phyloP scores from a whole-genome alignment of 2,329 filamentous ascomycete species.

The Fusarium sp. region DNA sequence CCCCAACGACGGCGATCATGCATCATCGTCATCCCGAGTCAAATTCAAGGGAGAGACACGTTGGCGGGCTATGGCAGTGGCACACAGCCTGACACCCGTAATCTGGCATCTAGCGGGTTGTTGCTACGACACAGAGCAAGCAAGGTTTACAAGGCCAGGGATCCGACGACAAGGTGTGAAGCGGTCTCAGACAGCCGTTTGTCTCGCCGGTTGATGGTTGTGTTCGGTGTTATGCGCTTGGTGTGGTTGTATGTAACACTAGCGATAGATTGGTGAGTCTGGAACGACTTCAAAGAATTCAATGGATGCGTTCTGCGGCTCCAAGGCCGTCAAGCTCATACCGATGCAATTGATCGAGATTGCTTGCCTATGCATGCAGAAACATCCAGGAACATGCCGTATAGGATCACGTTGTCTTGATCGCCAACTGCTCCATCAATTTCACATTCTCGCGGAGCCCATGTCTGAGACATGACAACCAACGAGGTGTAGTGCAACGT shows the following conservation, averaged over 20 bases:
- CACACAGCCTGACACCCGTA: conserved; percentile 13
- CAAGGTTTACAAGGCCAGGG: conserved; percentile 27
- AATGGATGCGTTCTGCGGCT: neutral
- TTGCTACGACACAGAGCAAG: conserved; percentile 16
- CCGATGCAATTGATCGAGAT: neutral
- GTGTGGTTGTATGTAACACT: neutral
- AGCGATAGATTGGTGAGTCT: neutral
- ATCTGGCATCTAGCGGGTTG: neutral
- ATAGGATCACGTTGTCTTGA: conserved; percentile 1
- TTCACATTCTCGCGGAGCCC: neutral
- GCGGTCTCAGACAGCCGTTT: conserved; percentile 27
- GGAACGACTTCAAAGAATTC: neutral
- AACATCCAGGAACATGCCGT: neutral
- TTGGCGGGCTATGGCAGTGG: conserved; percentile 11
- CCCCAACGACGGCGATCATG: conserved; percentile 10
- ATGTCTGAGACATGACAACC: conserved; percentile 7
- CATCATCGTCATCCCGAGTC: conserved; percentile 19
- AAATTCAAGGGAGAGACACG: conserved; percentile 28
- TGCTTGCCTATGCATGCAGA: neutral
- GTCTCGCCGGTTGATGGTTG: neutral
- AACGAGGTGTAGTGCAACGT: conserved; percentile 14
- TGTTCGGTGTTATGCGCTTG: neutral
- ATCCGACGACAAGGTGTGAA: conserved; percentile 5
- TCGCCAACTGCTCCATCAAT: neutral
- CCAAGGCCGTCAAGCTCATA: too few species aligned